Evolutionary conservation across 495 filamentous ascomycete species (phyloP).

Genomic region (Penicillium crystallinum): DNA sequence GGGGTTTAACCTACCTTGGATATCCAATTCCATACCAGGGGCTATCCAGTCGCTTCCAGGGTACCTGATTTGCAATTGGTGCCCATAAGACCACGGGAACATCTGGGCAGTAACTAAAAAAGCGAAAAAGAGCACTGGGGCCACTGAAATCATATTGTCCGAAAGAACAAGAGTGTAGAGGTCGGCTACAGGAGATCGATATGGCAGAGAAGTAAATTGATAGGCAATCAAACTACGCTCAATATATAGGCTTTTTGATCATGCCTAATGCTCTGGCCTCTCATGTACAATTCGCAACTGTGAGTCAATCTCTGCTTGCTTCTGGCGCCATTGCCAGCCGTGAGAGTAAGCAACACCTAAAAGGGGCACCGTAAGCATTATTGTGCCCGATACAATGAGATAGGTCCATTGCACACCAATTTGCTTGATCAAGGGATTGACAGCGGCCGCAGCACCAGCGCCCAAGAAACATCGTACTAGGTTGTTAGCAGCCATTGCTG

Average conservation of each 20-base stretch:
- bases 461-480: slow-evolving; percentile 62
- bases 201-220: not conserved
- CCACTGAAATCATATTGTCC: not conserved
- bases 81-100: not conserved
- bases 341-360: slow-evolving; percentile 16
- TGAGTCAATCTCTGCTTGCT: not conserved
- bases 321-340: slow-evolving; percentile 13
- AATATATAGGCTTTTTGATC: not conserved
- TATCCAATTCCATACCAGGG: slow-evolving; percentile 11
- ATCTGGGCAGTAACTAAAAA: not conserved
- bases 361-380: slow-evolving; percentile 12
- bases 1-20: slow-evolving; percentile 4
- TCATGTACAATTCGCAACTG: not conserved
- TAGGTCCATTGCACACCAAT: slow-evolving; percentile 20
- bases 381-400: slow-evolving; percentile 8
- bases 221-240: not conserved
- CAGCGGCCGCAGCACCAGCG: slow-evolving; percentile 53
- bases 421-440: slow-evolving; percentile 51
- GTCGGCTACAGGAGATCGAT: not conserved
- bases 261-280: not conserved
- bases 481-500: slow-evolving; percentile 66
- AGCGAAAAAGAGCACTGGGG: not conserved
- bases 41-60: slow-evolving; percentile 5
- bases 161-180: not conserved
- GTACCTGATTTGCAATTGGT: slow-evolving; percentile 14